Base-by-base conservation (phyloP, 208 protist species). In the Endotrypanum monterogeii region DNA sequence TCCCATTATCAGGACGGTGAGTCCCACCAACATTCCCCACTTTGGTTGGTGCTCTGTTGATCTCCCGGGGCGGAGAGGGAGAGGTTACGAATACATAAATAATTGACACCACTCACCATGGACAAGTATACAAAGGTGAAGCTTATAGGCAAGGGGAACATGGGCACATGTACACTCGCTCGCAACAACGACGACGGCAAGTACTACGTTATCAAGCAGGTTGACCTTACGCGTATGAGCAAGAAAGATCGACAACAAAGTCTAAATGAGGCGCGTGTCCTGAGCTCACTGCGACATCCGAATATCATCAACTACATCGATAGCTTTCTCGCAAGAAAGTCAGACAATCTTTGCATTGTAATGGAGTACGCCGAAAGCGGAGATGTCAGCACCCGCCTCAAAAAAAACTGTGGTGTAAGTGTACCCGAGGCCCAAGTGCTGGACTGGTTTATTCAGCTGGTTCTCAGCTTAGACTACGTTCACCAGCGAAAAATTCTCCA, bases 231-330 rank as follows among this genome's bases (percentile, higher is more conserved):
- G 0, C 76, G 86, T 4, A 90, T 98, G 85, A 95, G 83, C 77
- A 96, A 90, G 68, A 96, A 94, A 67, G 93, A 98, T 56, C 80
- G 93, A 12, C 85, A 96, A 44, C 91, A 98, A 61, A 94, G 92
- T 71, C 82, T 98, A 25, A 98, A 98, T 71, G 96, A 98, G 80
- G 96, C 94, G 2, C 83, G 88, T 2, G 73, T 98, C 23, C 84
- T 98, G 20, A 96, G 85, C 61, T 89, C 88, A 7, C 78, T 98
- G n/a, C 85, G 85, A 8, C 97, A 98, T 73, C 97, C 97, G 2
- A 98, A 98, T 76, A 95, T 98, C 78, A 97, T 98, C 73, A 89
- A 96, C 54, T 98, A 98, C 79, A 86, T 96, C 14, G 92, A 97
- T 80, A 95, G 92, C 76, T 98, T 98, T 83, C 84, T 98, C n/a